Evolutionary conservation across 1,284 basidiomycete species (phyloP).

Genomic region (Tilletia caries): DNA sequence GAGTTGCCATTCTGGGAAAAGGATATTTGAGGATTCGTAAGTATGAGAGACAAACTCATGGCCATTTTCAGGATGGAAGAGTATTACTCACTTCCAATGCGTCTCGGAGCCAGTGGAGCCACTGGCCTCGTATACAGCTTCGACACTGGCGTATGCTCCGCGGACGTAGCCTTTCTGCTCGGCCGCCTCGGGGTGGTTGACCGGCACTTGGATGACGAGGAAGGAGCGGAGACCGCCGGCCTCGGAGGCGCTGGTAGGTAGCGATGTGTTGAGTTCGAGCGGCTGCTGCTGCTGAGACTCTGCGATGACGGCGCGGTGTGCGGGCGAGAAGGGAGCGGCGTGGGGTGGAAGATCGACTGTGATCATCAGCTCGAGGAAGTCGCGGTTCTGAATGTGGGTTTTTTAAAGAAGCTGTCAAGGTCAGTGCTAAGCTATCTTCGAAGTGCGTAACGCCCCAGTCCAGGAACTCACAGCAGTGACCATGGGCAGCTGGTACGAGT

Average conservation of each 20-base stretch:
- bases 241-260: neutral
- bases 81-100: slow-evolving; percentile 4
- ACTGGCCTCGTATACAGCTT: slow-evolving; percentile 34
- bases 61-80: neutral
- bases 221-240: slow-evolving; percentile 30
- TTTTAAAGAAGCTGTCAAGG: neutral
- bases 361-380: slow-evolving; percentile 46
- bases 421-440: neutral
- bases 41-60: too few species aligned
- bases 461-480: slow-evolving; percentile 14
- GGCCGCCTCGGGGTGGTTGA: slow-evolving; percentile 28
- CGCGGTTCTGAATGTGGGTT: slow-evolving; percentile 26
- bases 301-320: slow-evolving; percentile 26
- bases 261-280: slow-evolving; percentile 20
- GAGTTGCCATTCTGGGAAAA: slow-evolving; percentile 34
- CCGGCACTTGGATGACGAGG: slow-evolving; percentile 38
- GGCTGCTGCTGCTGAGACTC: slow-evolving; percentile 24
- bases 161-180: slow-evolving; percentile 29
- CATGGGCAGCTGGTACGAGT: slow-evolving; percentile 35
- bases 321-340: slow-evolving; percentile 31
- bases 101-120: neutral
- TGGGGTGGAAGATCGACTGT: slow-evolving; percentile 40
- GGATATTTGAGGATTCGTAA: too few species aligned
- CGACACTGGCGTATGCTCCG: slow-evolving; percentile 41
- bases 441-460: neutral